Evolutionary conservation across 2,329 filamentous ascomycete genomes (phyloP).

Genomic region (Mariannaea sp.): DNA sequence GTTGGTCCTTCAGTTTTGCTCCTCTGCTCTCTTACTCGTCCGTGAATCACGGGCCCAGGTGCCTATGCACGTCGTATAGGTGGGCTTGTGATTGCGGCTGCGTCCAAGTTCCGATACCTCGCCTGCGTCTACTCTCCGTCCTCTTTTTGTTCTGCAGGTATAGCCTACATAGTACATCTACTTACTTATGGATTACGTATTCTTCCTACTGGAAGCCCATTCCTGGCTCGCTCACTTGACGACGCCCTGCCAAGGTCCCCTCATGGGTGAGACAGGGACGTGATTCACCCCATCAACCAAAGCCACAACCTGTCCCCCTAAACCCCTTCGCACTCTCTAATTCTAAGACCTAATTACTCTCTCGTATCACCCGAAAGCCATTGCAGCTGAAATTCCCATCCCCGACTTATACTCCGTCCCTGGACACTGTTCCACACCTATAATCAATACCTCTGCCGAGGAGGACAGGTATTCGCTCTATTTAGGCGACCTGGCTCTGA

Average conservation of each 20-base stretch:
- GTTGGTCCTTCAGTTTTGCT: too few relatives aligned
- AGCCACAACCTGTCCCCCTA: background rate
- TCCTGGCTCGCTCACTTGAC: too few relatives aligned
- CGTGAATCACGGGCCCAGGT: background rate
- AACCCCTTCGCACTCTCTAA: background rate
- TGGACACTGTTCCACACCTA: background rate
- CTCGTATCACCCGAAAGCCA: background rate
- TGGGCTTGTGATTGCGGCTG: background rate
- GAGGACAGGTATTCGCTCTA: too few relatives aligned
- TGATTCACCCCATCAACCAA: slow-evolving; percentile 14
- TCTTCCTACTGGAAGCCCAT: too few relatives aligned
- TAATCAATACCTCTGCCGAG: slow-evolving; percentile 8
- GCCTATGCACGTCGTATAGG: too few relatives aligned
- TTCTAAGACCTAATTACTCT: background rate
- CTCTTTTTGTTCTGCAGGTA: background rate
- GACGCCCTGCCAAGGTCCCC: background rate
- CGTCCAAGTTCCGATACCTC: background rate
- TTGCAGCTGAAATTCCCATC: background rate
- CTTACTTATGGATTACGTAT: too few relatives aligned
- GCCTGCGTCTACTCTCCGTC: background rate
- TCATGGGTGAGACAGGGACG: background rate
- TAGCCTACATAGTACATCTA: background rate
- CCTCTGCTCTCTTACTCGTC: background rate
- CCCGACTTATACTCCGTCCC: background rate
- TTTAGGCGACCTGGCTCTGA: too few relatives aligned